Conservation (phyloP, 306 rosid genomes). For the Prunus persica region DNA sequence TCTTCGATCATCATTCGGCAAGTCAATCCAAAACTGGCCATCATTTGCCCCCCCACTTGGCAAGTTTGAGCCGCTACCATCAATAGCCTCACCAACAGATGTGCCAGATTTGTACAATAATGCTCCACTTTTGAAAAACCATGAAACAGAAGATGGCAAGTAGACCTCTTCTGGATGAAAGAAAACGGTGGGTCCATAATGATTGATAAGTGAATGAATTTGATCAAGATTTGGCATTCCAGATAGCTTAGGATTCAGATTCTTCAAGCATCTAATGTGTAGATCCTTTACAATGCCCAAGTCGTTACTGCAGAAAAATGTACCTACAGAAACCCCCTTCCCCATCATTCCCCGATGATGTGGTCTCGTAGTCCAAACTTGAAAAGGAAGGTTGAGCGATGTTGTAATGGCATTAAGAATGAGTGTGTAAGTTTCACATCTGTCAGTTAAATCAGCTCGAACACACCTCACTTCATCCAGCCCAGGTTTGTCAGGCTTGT, state of each 20-base stretch:
- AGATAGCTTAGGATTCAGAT: constrained; percentile 41
- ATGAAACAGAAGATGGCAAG: constrained; percentile 90
- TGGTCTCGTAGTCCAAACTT: constrained; percentile 64
- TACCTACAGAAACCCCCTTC: constrained; percentile 66
- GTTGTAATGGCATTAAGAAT: constrained; percentile 34
- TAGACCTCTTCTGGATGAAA: constrained; percentile 79
- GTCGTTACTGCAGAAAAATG: constrained; percentile 57
- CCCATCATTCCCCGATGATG: constrained; percentile 59
- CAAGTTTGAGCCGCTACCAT: constrained; percentile 62
- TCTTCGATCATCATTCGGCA: constrained; percentile 55
- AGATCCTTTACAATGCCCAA: constrained; percentile 48
- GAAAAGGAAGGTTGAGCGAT: constrained; percentile 40
- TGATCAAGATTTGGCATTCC: constrained; percentile 75
- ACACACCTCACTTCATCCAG: constrained; percentile 73
- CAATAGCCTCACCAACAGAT: constrained; percentile 52
- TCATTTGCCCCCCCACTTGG: constrained; percentile 70
- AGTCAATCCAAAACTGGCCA: constrained; percentile 77
- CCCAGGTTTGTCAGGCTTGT: constrained; percentile 54
- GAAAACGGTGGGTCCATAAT: constrained; percentile 83
- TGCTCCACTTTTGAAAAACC: constrained; percentile 79
- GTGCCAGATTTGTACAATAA: constrained; percentile 45
- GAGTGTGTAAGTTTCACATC: constrained; percentile 54
- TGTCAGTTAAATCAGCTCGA: constrained; percentile 68
- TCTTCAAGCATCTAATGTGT: constrained; percentile 75
- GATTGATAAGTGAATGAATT: constrained; percentile 72